Evolutionary conservation across 306 rosid genomes (phyloP).

Genomic region (Prunus kanzakura): DNA sequence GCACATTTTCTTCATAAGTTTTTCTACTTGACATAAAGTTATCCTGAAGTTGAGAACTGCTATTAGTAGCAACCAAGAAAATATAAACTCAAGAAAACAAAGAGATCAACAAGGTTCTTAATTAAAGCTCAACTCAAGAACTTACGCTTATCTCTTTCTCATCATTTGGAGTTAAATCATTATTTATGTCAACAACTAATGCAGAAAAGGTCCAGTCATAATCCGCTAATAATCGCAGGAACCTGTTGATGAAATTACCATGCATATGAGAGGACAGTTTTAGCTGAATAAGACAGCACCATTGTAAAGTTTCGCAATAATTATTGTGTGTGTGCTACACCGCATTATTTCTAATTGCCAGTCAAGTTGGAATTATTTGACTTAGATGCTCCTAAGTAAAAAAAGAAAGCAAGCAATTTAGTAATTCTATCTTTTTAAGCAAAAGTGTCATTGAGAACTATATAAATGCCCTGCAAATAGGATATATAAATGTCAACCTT

Average conservation of each 20-base stretch:
- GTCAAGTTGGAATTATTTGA: neutral
- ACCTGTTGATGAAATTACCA: constrained; percentile 47
- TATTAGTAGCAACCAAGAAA: neutral
- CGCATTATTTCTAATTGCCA: constrained; percentile 1
- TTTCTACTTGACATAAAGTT: constrained; percentile 63
- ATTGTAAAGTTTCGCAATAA: neutral
- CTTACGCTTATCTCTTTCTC: constrained; percentile 79
- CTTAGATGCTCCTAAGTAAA: neutral
- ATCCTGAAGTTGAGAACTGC: constrained; percentile 41
- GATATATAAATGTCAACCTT: constrained; percentile 49
- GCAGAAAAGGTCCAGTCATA: constrained; percentile 88
- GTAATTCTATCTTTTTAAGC: neutral
- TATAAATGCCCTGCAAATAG: neutral
- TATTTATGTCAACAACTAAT: constrained; percentile 75
- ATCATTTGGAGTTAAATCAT: constrained; percentile 50
- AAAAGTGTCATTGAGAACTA: neutral
- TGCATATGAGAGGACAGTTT: constrained; percentile 6
- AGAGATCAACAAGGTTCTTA: neutral
- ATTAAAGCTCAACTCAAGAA: constrained; percentile 16
- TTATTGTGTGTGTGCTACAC: neutral
- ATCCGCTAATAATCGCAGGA: constrained; percentile 65
- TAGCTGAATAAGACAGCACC: constrained; percentile 12
- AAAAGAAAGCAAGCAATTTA: constrained; percentile 2
- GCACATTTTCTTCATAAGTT: constrained; percentile 48
- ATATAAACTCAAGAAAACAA: constrained; percentile 1